Base-by-base conservation (phyloP, 208 protist genomes). In the Trypanosoma cruzi region DNA sequence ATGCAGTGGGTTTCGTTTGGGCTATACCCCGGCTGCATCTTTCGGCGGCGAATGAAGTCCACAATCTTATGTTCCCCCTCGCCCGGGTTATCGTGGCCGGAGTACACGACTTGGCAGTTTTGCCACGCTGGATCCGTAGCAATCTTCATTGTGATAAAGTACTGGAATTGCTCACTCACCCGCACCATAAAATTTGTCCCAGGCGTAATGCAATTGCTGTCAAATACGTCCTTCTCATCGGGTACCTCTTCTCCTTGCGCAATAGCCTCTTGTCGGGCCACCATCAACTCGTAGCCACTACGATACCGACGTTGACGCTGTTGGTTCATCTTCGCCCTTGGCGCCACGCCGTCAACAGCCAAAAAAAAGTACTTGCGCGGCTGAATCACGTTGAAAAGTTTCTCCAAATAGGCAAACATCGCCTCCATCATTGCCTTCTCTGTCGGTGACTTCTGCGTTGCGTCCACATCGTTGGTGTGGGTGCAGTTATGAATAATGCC, bases 1-100 rank as follows among this genome's bases (percentile, higher is more conserved):
- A 99, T 86, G 78, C 97, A 99, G 86, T 99, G 98, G 16, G 86
- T 88, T 68, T 90, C 90, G 80, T 99, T 96, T 8, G 98, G 86
- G 71, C 98, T 81, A 83, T 99, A 99, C 18, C 80, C 90, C 1
- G 88, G 86, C 74, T 91, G 73, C 73, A 86, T 85, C 83, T 98
- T 97, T 57, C 96, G 87, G 44, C 82, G 73, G 53, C 99, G 92
- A 68, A 99, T 99, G 78, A 98, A 99, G 55, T 99, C 95, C 68
- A 99, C 99, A 69, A 99, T 99, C 83, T 99, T 99, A 82, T 99
- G 99, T 87, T 99, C 98, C 28, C 99, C 99, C 88, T 99, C 99
- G 4, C 99, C 99, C 13, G 98, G 97, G 59, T 93, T 89, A 62
- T 97, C 84, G 63, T 98, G 92, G 52, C 94, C 98, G 31, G 95